These are phyloP conservation scores for Chrysanthemum makinoi DNA, from an alignment of 129 eudicot species.

Conservation along the genomic window DNA sequence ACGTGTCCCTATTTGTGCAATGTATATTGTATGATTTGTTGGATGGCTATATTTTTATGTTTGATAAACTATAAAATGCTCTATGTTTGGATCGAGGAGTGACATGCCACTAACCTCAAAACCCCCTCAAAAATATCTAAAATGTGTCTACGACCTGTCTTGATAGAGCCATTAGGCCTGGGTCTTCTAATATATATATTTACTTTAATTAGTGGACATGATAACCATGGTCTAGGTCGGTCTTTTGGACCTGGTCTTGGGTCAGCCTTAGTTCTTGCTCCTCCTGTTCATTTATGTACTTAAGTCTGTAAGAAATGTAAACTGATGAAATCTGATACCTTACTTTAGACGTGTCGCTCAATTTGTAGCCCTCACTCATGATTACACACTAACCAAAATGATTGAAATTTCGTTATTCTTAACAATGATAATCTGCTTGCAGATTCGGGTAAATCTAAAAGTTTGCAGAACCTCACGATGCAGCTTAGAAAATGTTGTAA, in stretches of 20 bases:
- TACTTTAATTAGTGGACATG: no score
- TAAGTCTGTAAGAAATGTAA: no score
- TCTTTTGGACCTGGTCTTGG: no score
- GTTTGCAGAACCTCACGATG: constrained; percentile 84
- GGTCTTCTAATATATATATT: no score
- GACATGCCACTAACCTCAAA: no score
- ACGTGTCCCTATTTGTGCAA: not conserved
- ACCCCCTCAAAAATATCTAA: no score
- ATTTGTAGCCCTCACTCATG: no score
- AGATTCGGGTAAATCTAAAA: constrained; percentile 83
- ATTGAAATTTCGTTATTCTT: not conserved
- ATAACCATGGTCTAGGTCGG: no score
- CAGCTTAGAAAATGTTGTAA: constrained; percentile 96
- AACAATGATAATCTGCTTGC: constrained; percentile 22
- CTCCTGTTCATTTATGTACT: no score
- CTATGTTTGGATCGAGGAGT: not conserved
- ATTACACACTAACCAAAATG: not conserved
- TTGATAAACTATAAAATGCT: not conserved
- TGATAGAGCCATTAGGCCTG: not conserved
- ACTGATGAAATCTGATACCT: no score
- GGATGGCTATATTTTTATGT: not conserved
- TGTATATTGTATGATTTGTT: not conserved
- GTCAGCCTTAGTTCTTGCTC: no score
- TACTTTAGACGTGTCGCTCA: no score
- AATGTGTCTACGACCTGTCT: not conserved